Evolutionary conservation across 371 early-diverging fungal genomes (phyloP), one percentile per base, ranked within the genome.

Genomic region (Capniomyces stellatus): DNA sequence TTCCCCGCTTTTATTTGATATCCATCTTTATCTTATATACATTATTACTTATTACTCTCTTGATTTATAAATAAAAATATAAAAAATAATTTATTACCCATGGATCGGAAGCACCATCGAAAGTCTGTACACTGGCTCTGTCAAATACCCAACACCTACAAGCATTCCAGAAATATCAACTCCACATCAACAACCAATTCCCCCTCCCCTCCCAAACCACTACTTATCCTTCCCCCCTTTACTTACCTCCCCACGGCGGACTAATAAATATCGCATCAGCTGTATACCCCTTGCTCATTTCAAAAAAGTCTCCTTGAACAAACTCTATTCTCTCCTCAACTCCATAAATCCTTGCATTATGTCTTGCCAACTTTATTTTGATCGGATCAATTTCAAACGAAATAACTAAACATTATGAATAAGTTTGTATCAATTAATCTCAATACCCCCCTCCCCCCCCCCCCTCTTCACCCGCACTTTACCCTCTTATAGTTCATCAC

Each of bases 241-340:
- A 29, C 13, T 18, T 23, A 13, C 92, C 93, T 46, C 94, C 93
- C 94, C 94, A 95, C 19, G 95, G 94, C 44, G 95, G 94, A 40
- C 89, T 90, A 57, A 94, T 57, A 55, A 92, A 95, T 2, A 93
- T 83, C 0, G 75, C 83, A 60, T 96, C 93, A 0, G 89, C 92
- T 70, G 72, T 66, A 25, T 84, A 63, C 24, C 31, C 30, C 21
- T 81, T 76, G 10, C 82, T 76, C 21, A 88, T 56, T 25, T 83
- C 58, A 64, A 87, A 75, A 58, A 81, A 89, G 58, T 89, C 82
- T 1, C 90, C 92, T 23, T 73, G 69, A 3, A 95, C 79, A 61
- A 92, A 95, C 64, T 90, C 85, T 30, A 96, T 94, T 47, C 83
- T 76, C 63, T 92, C 85, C 4, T 64, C 81, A 0, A 95, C 95